A percentile compares a stretch with the other conserved stretches of the same genome.
These are phyloP conservation scores for Suillus brevipes DNA, from an alignment of 768 basidiomycete species.

Conservation along the genomic window DNA sequence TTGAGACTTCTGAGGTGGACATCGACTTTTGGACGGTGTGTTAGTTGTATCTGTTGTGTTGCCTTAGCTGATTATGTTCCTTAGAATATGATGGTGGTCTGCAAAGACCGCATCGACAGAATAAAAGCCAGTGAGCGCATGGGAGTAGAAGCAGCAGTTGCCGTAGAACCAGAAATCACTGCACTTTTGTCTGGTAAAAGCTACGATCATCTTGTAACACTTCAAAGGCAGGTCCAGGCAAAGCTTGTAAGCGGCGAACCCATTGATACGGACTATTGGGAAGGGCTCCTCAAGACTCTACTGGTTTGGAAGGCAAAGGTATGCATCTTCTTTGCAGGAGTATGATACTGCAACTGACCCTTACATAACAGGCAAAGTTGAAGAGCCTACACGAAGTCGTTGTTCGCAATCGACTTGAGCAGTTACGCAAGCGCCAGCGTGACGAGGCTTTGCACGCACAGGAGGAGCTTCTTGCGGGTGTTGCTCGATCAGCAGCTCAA, in stretches of 20 bases:
- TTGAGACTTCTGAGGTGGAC: constrained; percentile 83
- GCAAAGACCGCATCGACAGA: constrained; percentile 83
- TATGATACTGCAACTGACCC: constrained; percentile 9
- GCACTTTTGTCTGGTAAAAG: constrained; percentile 81
- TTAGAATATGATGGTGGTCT: constrained; percentile 97
- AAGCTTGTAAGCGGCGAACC: constrained; percentile 93
- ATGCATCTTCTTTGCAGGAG: constrained; percentile 11
- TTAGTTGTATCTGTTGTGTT: constrained; percentile 8
- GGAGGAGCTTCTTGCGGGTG: constrained; percentile 83
- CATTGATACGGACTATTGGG: constrained; percentile 98
- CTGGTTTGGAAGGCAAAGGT: constrained; percentile 98
- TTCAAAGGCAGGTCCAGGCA: constrained; percentile 85
- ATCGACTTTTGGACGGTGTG: constrained; percentile 97
- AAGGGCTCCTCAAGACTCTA: constrained; percentile 84
- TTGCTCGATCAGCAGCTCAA: constrained; percentile 59
- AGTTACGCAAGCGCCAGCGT: constrained; percentile 91
- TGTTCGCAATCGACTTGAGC: constrained; percentile 92
- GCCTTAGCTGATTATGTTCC: constrained; percentile 6
- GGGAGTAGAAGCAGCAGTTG: constrained; percentile 68
- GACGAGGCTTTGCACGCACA: constrained; percentile 95
- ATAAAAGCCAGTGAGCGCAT: constrained; percentile 63
- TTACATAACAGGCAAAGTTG: constrained; percentile 70
- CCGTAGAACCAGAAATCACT: constrained; percentile 85
- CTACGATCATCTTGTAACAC: constrained; percentile 75
- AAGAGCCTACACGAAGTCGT: constrained; percentile 94